phyloP scores from a whole-genome alignment of 305 asterid genomes.

The Rubia balearica region DNA sequence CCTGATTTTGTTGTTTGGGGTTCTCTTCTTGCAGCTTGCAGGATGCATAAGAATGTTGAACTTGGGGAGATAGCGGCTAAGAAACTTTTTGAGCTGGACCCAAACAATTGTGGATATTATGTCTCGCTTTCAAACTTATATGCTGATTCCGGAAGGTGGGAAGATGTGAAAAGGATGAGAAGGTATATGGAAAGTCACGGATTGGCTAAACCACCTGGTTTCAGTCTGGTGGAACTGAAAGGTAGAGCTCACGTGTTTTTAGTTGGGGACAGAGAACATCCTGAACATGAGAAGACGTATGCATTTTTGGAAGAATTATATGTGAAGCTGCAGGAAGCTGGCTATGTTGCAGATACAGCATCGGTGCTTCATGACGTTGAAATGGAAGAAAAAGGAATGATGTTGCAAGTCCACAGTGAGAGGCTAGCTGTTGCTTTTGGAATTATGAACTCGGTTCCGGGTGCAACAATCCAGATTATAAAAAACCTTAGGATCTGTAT shows the following conservation, averaged over 20 bases:
- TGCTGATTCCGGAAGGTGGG: conserved; percentile 9
- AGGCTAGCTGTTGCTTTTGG: conserved; percentile 11
- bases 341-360: conserved; percentile 8
- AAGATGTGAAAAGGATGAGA: conserved; percentile 12
- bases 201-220: conserved; percentile 12
- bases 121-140: conserved; percentile 8
- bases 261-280: conserved; percentile 11
- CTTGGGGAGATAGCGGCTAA: conserved; percentile 11
- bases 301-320: conserved; percentile 10
- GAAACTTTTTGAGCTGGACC: conserved; percentile 10
- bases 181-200: conserved; percentile 6
- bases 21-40: conserved; percentile 9
- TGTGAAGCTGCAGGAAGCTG: conserved; percentile 8
- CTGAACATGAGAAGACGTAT: conserved; percentile 5
- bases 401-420: conserved; percentile 11
- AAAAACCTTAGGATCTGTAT: conserved; percentile 9
- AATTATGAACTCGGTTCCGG: conserved; percentile 9
- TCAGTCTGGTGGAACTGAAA: conserved; percentile 13
- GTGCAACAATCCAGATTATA: conserved; percentile 9
- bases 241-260: conserved; percentile 8
- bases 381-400: conserved; percentile 10
- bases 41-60: conserved; percentile 12
- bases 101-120: conserved; percentile 8
- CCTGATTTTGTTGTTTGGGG: conserved; percentile 11
- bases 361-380: conserved; percentile 12